Percentiles rank a stretch among this genome's conserved stretches.
Evolutionary conservation across 768 basidiomycete species (phyloP).

Genomic region (Tylopilus intermedius): DNA sequence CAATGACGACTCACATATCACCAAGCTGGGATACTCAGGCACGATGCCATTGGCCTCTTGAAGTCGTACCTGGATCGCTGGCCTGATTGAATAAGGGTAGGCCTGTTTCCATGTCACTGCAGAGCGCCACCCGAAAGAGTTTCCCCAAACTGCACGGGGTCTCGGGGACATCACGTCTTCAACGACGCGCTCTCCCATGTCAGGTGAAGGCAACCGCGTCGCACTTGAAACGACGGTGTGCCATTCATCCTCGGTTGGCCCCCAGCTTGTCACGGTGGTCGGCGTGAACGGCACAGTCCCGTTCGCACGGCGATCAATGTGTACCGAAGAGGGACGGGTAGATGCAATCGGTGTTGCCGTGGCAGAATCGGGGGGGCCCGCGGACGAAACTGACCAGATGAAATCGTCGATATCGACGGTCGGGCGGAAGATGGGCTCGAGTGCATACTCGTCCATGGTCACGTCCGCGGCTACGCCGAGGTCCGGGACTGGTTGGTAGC

Average conservation of each 20-base stretch:
- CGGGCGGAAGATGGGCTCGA: slow-evolving; percentile 6
- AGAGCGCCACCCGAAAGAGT: slow-evolving; percentile 22
- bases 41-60: slow-evolving; percentile 8
- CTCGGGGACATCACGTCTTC: slow-evolving; percentile 11
- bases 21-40: slow-evolving; percentile 25
- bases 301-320: slow-evolving; percentile 45
- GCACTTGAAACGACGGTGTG: slow-evolving; percentile 32
- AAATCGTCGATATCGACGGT: slow-evolving; percentile 51
- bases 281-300: slow-evolving; percentile 53
- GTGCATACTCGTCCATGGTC: slow-evolving; percentile 23
- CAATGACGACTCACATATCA: slow-evolving; percentile 26
- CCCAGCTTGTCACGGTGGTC: slow-evolving; percentile 42
- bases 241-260: slow-evolving; percentile 41
- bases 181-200: slow-evolving; percentile 47
- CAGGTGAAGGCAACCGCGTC: slow-evolving; percentile 50
- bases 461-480: slow-evolving; percentile 7
- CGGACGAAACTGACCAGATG: slow-evolving; percentile 61
- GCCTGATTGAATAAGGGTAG: slow-evolving; percentile 14
- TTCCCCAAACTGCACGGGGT: slow-evolving; percentile 16
- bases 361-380: slow-evolving; percentile 47
- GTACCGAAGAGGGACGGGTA: slow-evolving; percentile 46
- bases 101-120: slow-evolving; percentile 19
- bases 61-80: slow-evolving; percentile 3
- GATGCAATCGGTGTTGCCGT: slow-evolving; percentile 37
- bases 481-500: slow-evolving; percentile 18